Evolutionary conservation across 140 eudicot genomes (phyloP).

Genomic region (Oenanthe javanica): DNA sequence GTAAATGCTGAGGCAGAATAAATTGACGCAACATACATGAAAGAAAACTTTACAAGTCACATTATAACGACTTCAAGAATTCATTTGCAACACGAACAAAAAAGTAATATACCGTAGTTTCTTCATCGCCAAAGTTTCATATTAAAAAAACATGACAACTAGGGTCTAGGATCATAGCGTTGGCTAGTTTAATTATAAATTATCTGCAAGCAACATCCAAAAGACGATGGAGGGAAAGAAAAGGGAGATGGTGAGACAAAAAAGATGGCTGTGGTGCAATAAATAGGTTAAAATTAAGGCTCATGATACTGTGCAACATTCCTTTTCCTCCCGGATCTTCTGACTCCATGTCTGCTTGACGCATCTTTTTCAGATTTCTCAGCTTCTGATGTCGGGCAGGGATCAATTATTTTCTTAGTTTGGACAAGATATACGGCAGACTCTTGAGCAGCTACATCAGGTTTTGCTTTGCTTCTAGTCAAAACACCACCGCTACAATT

Average conservation of each 20-base stretch:
- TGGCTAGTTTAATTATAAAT: not conserved
- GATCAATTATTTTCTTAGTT: not conserved
- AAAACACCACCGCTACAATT: not conserved
- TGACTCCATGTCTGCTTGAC: not conserved
- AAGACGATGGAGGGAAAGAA: not conserved
- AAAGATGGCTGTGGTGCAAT: not conserved
- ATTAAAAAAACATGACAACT: not conserved
- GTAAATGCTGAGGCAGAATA: not conserved
- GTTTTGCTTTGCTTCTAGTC: not conserved
- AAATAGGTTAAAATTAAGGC: not conserved
- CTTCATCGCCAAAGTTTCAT: not conserved
- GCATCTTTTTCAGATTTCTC: not conserved
- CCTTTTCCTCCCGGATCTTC: slow-evolving; percentile 1
- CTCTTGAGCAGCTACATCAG: not conserved
- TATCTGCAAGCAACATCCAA: not conserved
- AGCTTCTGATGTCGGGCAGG: no score
- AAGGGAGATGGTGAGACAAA: not conserved
- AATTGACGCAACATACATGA: not conserved
- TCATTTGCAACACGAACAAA: not conserved
- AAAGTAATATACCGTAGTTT: not conserved
- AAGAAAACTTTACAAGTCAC: not conserved
- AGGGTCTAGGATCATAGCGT: not conserved
- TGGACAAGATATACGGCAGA: not conserved
- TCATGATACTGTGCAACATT: not conserved
- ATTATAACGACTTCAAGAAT: not conserved